Percentiles rank a stretch among this genome's conserved stretches.
These are phyloP conservation scores for Letharia lupina DNA, from an alignment of 495 filamentous ascomycete species.

Conservation along the genomic window DNA sequence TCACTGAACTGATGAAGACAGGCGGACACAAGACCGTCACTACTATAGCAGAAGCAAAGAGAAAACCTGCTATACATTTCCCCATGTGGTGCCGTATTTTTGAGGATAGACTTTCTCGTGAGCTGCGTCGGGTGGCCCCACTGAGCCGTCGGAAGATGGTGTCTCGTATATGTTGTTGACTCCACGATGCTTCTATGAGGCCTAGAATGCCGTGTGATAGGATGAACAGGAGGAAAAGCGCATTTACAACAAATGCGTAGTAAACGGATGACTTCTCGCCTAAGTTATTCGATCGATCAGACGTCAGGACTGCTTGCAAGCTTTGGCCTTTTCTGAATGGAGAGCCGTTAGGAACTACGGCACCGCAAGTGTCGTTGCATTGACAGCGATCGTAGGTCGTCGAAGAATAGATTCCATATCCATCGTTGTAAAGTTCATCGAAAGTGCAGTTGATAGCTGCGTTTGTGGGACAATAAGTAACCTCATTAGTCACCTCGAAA, in stretches of 20 bases:
- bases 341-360: background rate
- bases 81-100: background rate
- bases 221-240: background rate
- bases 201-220: background rate
- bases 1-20: conserved; percentile 3
- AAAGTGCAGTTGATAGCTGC: background rate
- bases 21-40: background rate
- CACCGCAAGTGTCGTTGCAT: conserved; percentile 1
- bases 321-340: background rate
- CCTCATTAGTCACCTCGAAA: background rate
- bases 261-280: background rate
- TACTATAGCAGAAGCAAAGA: background rate
- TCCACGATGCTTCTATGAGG: background rate
- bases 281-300: background rate
- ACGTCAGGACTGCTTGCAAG: background rate
- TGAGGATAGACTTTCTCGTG: background rate
- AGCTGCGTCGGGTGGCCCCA: background rate
- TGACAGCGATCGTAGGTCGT: background rate
- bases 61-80: background rate
- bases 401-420: background rate
- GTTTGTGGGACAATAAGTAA: background rate
- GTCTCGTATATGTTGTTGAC: conserved; percentile 1
- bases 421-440: background rate
- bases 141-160: background rate
- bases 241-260: background rate